These are phyloP conservation scores for Gossypium thurberi DNA, from an alignment of 345 rosid species.

Conservation along the genomic window DNA sequence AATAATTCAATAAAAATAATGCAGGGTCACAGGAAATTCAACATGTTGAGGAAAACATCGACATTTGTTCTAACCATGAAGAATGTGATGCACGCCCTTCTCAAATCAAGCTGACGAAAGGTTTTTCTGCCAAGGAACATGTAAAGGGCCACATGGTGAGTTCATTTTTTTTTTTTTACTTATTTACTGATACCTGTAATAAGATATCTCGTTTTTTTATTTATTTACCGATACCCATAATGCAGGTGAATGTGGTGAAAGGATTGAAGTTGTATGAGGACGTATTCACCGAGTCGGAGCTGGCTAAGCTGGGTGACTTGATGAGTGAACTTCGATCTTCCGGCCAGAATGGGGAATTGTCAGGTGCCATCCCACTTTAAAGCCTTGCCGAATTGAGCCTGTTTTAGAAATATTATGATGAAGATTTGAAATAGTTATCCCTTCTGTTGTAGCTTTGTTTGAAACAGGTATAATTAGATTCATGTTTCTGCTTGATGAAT, in stretches of 20 bases:
- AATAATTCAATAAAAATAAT: background rate
- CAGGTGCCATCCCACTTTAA: slow-evolving; percentile 39
- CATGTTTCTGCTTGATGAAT: background rate
- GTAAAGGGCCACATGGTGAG: slow-evolving; percentile 91
- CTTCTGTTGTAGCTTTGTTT: slow-evolving; percentile 10
- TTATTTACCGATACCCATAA: slow-evolving; percentile 20
- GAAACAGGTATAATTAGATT: background rate
- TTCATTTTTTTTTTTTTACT: slow-evolving; percentile 25
- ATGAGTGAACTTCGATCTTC: slow-evolving; percentile 58
- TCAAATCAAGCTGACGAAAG: slow-evolving; percentile 64
- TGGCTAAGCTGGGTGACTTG: slow-evolving; percentile 56
- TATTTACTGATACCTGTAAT: slow-evolving; percentile 12
- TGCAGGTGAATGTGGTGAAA: slow-evolving; percentile 93
- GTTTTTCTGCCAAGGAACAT: slow-evolving; percentile 82
- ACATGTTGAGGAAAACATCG: slow-evolving; percentile 26
- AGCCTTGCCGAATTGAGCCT: slow-evolving; percentile 13
- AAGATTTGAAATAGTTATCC: slow-evolving; percentile 10
- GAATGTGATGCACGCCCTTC: slow-evolving; percentile 49
- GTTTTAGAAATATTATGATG: slow-evolving; percentile 5
- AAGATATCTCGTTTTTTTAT: slow-evolving; percentile 1
- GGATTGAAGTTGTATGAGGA: slow-evolving; percentile 83
- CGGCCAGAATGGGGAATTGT: slow-evolving; percentile 75
- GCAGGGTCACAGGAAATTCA: slow-evolving; percentile 74
- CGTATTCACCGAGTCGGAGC: slow-evolving; percentile 56
- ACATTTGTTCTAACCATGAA: slow-evolving; percentile 63